A percentile compares a stretch with the other conserved stretches of the same genome.
Conservation (phyloP, 345 rosid species). For the Syzygium grande region DNA sequence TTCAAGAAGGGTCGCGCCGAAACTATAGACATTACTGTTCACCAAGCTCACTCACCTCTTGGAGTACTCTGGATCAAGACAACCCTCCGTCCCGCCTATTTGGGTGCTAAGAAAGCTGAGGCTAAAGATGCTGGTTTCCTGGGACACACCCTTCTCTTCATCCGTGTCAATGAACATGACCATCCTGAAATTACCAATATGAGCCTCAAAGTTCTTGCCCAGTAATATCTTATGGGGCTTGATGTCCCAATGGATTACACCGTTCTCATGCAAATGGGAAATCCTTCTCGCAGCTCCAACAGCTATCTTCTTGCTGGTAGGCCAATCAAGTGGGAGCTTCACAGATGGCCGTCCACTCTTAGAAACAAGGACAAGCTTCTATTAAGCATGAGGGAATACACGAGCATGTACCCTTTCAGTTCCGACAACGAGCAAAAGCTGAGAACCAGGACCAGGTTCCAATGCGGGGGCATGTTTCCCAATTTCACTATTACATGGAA, state of each 20-base stretch:
- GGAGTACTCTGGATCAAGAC: neutral
- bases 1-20: neutral
- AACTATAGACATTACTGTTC: neutral
- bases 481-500: neutral
- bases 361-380: neutral
- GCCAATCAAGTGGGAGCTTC: neutral
- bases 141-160: neutral
- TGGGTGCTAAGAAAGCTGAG: neutral
- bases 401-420: neutral
- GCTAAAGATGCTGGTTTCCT: neutral
- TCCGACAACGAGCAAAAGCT: neutral
- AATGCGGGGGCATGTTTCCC: neutral
- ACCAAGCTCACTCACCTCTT: neutral
- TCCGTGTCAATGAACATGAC: neutral
- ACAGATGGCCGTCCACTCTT: neutral
- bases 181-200: neutral
- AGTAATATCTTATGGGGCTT: neutral
- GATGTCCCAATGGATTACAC: neutral
- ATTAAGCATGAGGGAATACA: neutral
- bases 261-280: neutral
- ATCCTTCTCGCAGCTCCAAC: neutral
- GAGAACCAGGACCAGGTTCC: neutral
- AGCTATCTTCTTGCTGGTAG: neutral
- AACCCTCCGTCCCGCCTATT: neutral
- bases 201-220: neutral